Evolutionary conservation across 371 early-diverging fungal genomes (phyloP).

Genomic region (Actinomortierella ambigua): DNA sequence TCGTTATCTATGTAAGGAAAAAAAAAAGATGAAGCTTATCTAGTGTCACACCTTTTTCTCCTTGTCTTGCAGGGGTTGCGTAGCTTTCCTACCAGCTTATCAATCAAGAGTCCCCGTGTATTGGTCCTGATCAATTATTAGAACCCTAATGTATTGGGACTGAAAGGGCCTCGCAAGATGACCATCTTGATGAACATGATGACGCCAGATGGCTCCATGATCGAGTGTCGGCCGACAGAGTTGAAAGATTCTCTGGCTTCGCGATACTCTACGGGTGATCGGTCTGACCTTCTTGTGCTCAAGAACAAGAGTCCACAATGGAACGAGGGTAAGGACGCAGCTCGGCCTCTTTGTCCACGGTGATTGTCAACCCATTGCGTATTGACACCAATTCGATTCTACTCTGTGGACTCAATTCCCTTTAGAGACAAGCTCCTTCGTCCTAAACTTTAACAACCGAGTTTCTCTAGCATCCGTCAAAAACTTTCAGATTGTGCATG

Average conservation of each 20-base stretch:
- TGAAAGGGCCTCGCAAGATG: slow-evolving; percentile 94
- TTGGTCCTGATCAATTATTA: slow-evolving; percentile 28
- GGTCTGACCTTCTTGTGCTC: slow-evolving; percentile 69
- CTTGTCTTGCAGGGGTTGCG: no score
- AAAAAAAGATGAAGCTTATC: no score
- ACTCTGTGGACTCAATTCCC: no score
- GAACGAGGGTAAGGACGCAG: slow-evolving; percentile 74
- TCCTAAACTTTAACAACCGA: slow-evolving; percentile 94
- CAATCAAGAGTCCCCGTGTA: neutral
- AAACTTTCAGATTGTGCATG: slow-evolving; percentile 97
- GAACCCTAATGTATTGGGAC: slow-evolving; percentile 90
- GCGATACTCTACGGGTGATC: slow-evolving; percentile 62
- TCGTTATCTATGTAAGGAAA: slow-evolving; percentile 77
- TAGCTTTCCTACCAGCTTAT: neutral
- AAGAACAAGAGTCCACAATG: slow-evolving; percentile 94
- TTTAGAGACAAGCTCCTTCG: slow-evolving; percentile 93
- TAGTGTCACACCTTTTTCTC: no score
- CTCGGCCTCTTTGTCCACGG: no score
- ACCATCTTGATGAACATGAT: slow-evolving; percentile 81
- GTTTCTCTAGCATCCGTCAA: slow-evolving; percentile 95
- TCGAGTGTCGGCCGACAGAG: slow-evolving; percentile 60
- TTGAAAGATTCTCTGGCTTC: slow-evolving; percentile 70
- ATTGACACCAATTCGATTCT: no score
- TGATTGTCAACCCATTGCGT: no score
- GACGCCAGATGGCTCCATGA: slow-evolving; percentile 66